Evolutionary conservation across 805 yeast species (phyloP).

Genomic region (Ogataea paraovalis): DNA sequence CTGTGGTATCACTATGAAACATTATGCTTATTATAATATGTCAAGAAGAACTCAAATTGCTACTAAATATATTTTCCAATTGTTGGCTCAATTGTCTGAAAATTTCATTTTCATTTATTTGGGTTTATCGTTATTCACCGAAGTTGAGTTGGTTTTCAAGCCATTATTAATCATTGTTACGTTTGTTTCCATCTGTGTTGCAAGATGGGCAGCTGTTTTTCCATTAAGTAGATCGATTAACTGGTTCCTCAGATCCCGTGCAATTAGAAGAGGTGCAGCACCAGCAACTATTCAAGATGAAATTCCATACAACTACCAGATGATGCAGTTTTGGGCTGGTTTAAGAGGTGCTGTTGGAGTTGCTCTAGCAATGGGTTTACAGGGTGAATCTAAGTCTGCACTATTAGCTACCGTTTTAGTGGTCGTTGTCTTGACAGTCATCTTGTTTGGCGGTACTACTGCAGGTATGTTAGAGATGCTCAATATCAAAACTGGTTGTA

Average conservation of each 20-base stretch:
- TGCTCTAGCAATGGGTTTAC: slow-evolving; percentile 95
- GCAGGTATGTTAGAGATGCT: slow-evolving; percentile 96
- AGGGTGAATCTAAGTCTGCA: slow-evolving; percentile 87
- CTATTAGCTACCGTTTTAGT: slow-evolving; percentile 92
- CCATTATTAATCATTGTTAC: slow-evolving; percentile 91
- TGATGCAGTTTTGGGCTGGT: slow-evolving; percentile 99
- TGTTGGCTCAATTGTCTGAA: slow-evolving; percentile 91
- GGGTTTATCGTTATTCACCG: slow-evolving; percentile 92
- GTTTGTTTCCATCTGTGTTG: slow-evolving; percentile 83
- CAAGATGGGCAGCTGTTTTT: slow-evolving; percentile 97
- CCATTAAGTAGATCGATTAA: slow-evolving; percentile 85
- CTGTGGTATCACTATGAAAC: slow-evolving; percentile 95
- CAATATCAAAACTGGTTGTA: slow-evolving; percentile 87
- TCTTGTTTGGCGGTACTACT: slow-evolving; percentile 96
- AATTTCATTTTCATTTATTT: slow-evolving; percentile 94
- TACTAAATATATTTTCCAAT: slow-evolving; percentile 88
- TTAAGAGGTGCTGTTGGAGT: slow-evolving; percentile 99
- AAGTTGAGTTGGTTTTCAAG: slow-evolving; percentile 90
- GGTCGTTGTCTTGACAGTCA: slow-evolving; percentile 93
- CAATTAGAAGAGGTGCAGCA: slow-evolving; percentile 42
- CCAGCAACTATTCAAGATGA: slow-evolving; percentile 61
- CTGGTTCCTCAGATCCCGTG: slow-evolving; percentile 64
- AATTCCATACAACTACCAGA: slow-evolving; percentile 91
- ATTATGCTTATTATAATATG: slow-evolving; percentile 97
- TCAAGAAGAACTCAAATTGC: slow-evolving; percentile 96